A percentile compares a stretch with the other conserved stretches of the same genome.
Evolutionary conservation across 108 stramenopile genomes (phyloP).

Genomic region (Nitzschia sp.): DNA sequence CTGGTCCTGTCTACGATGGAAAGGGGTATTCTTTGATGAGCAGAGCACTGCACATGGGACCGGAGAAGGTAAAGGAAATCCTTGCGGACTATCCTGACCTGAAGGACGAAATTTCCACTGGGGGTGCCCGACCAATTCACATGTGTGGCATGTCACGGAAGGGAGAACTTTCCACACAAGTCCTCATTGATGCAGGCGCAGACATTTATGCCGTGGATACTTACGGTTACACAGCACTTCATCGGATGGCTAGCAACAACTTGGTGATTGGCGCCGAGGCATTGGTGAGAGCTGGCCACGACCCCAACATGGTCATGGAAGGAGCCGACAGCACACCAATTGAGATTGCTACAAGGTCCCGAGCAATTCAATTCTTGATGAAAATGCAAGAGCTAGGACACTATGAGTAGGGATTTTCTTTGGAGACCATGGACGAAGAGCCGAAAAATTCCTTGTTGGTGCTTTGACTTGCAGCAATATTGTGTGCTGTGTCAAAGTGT

Average conservation of each 20-base stretch:
- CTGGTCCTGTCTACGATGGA: constrained; percentile 83
- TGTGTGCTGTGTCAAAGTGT: no score
- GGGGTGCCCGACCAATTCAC: constrained; percentile 84
- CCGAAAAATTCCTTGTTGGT: no score
- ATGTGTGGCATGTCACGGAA: constrained; percentile 76
- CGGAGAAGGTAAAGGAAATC: constrained; percentile 59
- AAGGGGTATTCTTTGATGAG: constrained; percentile 66
- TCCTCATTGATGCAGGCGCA: constrained; percentile 63
- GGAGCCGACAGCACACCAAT: constrained; percentile 59
- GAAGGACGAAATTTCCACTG: constrained; percentile 72
- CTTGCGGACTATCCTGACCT: constrained; percentile 63
- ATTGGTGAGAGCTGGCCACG: constrained; percentile 59
- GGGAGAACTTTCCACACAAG: constrained; percentile 53
- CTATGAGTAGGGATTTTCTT: constrained; percentile 58
- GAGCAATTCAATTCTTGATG: constrained; percentile 69
- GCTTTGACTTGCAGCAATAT: no score
- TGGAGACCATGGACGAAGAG: no score
- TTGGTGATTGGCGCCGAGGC: constrained; percentile 70
- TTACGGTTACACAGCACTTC: constrained; percentile 81
- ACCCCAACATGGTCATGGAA: constrained; percentile 48
- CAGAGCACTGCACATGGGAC: constrained; percentile 50
- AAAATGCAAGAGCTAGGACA: constrained; percentile 58
- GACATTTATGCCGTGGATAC: constrained; percentile 73
- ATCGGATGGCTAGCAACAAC: constrained; percentile 89
- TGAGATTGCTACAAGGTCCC: constrained; percentile 56